phyloP scores from a whole-genome alignment of 2,329 filamentous ascomycete species.

The Cryphonectria parasitica region DNA sequence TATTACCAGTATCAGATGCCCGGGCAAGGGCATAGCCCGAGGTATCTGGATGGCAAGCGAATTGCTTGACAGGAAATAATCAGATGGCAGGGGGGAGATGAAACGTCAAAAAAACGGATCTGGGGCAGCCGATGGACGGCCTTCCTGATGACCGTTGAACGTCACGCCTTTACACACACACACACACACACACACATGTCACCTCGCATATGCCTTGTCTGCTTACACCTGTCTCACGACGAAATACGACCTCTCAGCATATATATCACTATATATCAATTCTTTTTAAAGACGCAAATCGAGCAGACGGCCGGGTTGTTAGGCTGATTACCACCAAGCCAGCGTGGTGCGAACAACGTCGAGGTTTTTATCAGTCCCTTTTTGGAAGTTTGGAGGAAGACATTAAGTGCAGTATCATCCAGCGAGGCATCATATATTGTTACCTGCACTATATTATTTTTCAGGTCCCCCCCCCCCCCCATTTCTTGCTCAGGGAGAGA shows the following conservation, averaged over 20 bases:
- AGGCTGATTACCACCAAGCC: not conserved
- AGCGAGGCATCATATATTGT: slow-evolving; percentile 5
- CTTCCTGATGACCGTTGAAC: not conserved
- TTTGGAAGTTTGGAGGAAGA: not conserved
- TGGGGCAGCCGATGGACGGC: not conserved
- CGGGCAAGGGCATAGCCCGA: slow-evolving; percentile 48
- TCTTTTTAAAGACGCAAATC: not conserved
- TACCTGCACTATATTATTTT: not conserved
- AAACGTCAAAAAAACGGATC: not conserved
- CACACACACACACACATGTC: not conserved
- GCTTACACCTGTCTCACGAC: not conserved
- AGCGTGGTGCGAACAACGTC: too few species aligned
- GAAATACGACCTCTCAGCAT: not conserved
- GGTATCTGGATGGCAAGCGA: slow-evolving; percentile 60
- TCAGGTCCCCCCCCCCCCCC: not conserved
- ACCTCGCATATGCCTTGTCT: not conserved
- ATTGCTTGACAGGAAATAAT: slow-evolving; percentile 34
- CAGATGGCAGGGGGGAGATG: not conserved
- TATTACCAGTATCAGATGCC: slow-evolving; percentile 46
- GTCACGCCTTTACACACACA: not conserved
- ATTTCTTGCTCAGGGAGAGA: not conserved
- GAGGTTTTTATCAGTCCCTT: not conserved
- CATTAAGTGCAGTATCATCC: slow-evolving; percentile 4
- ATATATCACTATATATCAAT: not conserved
- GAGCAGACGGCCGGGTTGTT: not conserved